Conservation (phyloP, 768 basidiomycete genomes). For the Phanerochaete carnosa region DNA sequence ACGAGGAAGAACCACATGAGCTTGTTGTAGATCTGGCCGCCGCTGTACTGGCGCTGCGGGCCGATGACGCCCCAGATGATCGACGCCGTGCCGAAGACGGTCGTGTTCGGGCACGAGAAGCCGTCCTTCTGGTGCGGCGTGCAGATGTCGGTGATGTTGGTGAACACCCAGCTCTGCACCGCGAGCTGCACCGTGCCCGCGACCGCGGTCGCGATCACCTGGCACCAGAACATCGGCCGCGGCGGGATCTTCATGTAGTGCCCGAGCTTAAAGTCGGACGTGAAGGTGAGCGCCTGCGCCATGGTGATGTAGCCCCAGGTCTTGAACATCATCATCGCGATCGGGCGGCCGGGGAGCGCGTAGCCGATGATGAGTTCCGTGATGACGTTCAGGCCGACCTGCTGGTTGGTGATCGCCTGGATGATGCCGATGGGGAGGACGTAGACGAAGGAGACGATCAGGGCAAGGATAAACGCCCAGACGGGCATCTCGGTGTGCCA, state of each 20-base stretch:
- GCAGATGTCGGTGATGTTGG: conserved; percentile 62
- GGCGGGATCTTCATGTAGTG: conserved; percentile 71
- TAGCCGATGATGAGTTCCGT: conserved; percentile 73
- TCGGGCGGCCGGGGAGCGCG: conserved; percentile 55
- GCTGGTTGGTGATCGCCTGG: conserved; percentile 78
- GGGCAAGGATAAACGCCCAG: conserved; percentile 68
- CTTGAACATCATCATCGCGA: conserved; percentile 81
- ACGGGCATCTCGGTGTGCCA: conserved; percentile 76
- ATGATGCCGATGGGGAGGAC: conserved; percentile 81
- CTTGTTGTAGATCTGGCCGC: conserved; percentile 34
- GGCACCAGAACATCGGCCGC: conserved; percentile 36
- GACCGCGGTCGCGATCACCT: conserved; percentile 55
- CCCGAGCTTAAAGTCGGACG: conserved; percentile 73
- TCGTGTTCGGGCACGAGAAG: conserved; percentile 68
- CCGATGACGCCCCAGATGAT: conserved; percentile 46
- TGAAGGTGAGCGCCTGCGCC: conserved; percentile 63
- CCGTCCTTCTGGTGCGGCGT: conserved; percentile 47
- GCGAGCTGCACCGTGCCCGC: conserved; percentile 67
- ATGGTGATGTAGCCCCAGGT: conserved; percentile 68
- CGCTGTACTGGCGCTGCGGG: conserved; percentile 33
- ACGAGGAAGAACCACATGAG: conserved; percentile 44
- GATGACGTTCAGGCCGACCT: conserved; percentile 66
- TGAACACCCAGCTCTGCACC: conserved; percentile 65
- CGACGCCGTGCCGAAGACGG: conserved; percentile 54
- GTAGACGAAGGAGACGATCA: conserved; percentile 50